Conservation (phyloP, 1,284 basidiomycete genomes). For the Peniophora sp. region DNA sequence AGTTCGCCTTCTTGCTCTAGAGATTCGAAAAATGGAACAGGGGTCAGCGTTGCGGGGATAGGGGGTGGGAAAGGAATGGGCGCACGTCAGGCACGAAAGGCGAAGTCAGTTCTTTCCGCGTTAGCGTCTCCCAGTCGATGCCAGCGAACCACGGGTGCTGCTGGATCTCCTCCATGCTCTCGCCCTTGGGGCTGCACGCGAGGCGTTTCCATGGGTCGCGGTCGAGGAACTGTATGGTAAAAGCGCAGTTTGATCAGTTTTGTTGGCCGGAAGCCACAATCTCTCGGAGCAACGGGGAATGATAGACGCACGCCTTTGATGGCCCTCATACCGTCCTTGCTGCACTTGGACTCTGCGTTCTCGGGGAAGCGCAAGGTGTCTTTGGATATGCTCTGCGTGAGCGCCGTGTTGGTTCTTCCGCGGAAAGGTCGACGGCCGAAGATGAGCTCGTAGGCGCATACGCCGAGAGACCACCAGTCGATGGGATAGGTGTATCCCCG, state of each 20-base stretch:
- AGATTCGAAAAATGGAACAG: not conserved
- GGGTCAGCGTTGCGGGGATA: not conserved
- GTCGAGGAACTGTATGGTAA: conserved; percentile 61
- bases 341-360: conserved; percentile 67
- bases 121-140: conserved; percentile 84
- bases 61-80: conserved; percentile 10
- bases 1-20: conserved; percentile 95
- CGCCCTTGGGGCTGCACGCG: conserved; percentile 74
- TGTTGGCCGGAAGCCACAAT: not conserved
- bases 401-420: conserved; percentile 83
- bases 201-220: conserved; percentile 78
- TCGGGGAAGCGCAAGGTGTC: conserved; percentile 73
- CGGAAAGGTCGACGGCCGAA: conserved; percentile 90
- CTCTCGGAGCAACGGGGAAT: not conserved
- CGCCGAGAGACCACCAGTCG: conserved; percentile 96
- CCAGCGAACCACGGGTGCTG: conserved; percentile 81
- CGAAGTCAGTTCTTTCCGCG: conserved; percentile 72
- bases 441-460: conserved; percentile 86
- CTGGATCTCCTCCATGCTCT: conserved; percentile 74
- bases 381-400: conserved; percentile 83
- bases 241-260: not conserved
- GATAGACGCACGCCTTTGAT: conserved; percentile 52
- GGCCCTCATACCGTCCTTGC: conserved; percentile 54
- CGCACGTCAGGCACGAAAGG: conserved; percentile 91
- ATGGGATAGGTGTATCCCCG: conserved; percentile 85